A percentile compares a stretch with the other conserved stretches of the same genome.
Conservation (phyloP, 108 stramenopile species). For the Bacterosira constricta region DNA sequence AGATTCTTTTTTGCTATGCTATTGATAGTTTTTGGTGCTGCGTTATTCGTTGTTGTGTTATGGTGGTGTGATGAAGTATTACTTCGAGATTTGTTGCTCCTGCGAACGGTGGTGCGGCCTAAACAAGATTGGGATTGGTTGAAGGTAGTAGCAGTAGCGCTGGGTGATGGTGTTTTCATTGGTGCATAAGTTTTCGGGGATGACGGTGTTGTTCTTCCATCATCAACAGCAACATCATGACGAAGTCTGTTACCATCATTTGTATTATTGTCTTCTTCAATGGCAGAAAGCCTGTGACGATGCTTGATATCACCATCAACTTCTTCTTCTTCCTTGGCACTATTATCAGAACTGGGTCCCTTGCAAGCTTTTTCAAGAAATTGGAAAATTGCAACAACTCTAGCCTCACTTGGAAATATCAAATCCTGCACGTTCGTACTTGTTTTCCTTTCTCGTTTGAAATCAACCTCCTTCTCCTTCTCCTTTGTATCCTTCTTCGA, state of each 20-base stretch:
- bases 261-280: conserved; percentile 17
- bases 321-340: too few species aligned
- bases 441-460: conserved; percentile 31
- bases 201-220: neutral
- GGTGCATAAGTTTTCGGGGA: neutral
- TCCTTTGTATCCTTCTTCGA: too few species aligned
- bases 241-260: neutral
- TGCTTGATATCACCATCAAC: neutral
- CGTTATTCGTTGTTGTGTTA: neutral
- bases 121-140: neutral
- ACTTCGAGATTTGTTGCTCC: conserved; percentile 49
- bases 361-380: conserved; percentile 21
- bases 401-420: conserved; percentile 30
- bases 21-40: conserved; percentile 8
- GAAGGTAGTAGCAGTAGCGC: neutral
- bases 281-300: neutral
- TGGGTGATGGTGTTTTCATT: conserved; percentile 13
- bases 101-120: conserved; percentile 24
- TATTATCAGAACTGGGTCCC: neutral
- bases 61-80: conserved; percentile 2
- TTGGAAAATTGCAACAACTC: conserved; percentile 30
- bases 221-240: neutral
- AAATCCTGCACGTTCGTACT: conserved; percentile 49
- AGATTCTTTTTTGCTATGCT: conserved; percentile 1
- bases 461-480: neutral